Conservation (phyloP, 768 basidiomycete species). For the Hortiboletus campestris region DNA sequence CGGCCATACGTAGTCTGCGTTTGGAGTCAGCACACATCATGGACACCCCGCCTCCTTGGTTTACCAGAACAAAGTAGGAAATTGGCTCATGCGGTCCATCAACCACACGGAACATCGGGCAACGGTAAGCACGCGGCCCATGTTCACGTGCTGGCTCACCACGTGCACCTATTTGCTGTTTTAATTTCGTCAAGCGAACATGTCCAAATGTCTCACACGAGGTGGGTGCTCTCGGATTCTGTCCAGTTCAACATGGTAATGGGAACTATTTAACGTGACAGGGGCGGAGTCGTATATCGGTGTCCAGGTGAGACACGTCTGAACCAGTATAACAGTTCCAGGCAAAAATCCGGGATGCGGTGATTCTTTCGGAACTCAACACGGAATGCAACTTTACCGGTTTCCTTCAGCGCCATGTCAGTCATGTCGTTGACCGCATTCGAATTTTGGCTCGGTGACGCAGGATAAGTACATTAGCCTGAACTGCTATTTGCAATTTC, state of each 20-base stretch:
- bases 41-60: not conserved
- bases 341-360: not conserved
- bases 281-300: not conserved
- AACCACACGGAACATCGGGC: not conserved
- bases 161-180: not conserved
- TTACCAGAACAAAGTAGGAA: not conserved
- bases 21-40: not conserved
- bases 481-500: not conserved
- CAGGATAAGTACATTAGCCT: not conserved
- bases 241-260: not conserved
- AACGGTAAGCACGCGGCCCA: not conserved
- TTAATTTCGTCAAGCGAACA: not conserved
- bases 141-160: slow-evolving; percentile 3
- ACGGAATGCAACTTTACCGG: not conserved
- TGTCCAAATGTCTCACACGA: not conserved
- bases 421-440: not conserved
- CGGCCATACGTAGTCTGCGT: not conserved
- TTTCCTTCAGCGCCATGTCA: not conserved
- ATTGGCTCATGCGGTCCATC: not conserved
- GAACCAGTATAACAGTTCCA: not conserved
- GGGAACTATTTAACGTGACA: not conserved
- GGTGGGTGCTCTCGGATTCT: not conserved
- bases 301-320: not conserved
- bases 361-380: not conserved
- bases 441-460: not conserved